Base-by-base conservation (phyloP, 495 filamentous ascomycete species). In the Penicillium coffeae region DNA sequence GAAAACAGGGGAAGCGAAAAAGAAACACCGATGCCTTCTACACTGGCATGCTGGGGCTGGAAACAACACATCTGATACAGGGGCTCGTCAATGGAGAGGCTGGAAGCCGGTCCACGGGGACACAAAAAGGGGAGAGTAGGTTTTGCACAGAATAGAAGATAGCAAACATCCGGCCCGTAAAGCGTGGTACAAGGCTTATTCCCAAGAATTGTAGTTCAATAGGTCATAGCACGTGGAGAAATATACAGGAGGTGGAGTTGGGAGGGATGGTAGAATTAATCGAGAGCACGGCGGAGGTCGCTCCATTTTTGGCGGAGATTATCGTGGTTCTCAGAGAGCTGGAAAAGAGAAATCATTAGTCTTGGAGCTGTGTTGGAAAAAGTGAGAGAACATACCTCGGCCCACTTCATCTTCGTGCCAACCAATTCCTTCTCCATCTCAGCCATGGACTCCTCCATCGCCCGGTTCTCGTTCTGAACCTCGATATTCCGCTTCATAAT, bases 391-490 rank as follows among this genome's bases (percentile, higher is more conserved):
- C 53, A 61, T 79, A 96, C 93, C 85, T 96, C 89, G 21, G 93
- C 93, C 72, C 87, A 87, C 55, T 80, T 78, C 90, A 99, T 89
- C 78, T 99, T 99, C 1, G 90, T 90, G 56, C 86, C 80, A 48
- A 99, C 94, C 38, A 99, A 70, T 58, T 85, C 83, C 68, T 92
- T 90, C 75, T 97, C 93, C 79, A 99, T 93, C 47, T 96, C 93
- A 22, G 80, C 80, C 79, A 94, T 82, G 60, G 89, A 85, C 68
- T 95, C 95, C 64, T 96, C 90, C 57, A 99, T 73, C 27, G 72
- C 76, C 43, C 87, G 79, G 56, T 96, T 97, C 73, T 96, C 90
- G 42, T 95, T 90, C 60, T 96, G 92, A 14, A 97, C 92, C 58
- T 94, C 91, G 21, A 86, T 77, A 60, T 97, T 97, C 45, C 90